Evolutionary conservation across 2,329 filamentous ascomycete genomes (phyloP), one percentile per base, ranked within the genome.

Genomic region (Colletotrichum sp.): DNA sequence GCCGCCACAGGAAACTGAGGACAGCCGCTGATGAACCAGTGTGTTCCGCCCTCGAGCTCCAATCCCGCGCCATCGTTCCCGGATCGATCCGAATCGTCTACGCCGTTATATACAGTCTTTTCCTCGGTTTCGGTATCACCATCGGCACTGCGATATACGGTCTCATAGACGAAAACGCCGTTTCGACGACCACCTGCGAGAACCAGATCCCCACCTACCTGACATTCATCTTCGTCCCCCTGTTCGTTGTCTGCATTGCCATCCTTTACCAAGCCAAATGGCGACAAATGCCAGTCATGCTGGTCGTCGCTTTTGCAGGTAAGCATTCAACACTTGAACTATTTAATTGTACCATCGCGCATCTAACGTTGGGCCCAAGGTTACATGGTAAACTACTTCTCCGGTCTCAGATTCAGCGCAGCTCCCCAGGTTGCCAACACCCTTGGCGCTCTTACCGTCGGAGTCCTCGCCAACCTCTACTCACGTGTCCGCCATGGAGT

Each of bases 231-330:
- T 96, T 95, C 80, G 95, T 96, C 0, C 90, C 94, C 0, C 83
- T 90, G 8, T 97, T 96, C 82, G 92, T 94, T 10, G 81, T 95
- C 32, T 95, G 93, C 79, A 89, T 96, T 52, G 92, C 93, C 64
- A 86, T 96, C 72, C 92, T 96, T 82, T 96, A 96, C 82, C 94
- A 96, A 79, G 94, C 94, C 52, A 95, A 95, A 83, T 95, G 92
- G 91, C 94, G 92, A 78, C 95, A 97, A 82, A 91, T 93, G 78
- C 95, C 95, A 0, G 88, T 94, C 68, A 96, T 96, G 94, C 85
- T 95, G 3, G 52, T 93, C 62, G 95, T 97, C 71, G 91, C 94
- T 2, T 91, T 94, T 73, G 88, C 90, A 1, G 95, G 58, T 61
- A 36, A 61, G 58, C 30, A 61, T 15, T 36, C 16, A 36, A 5